These are phyloP conservation scores for Scleroderma bovista DNA, from an alignment of 768 basidiomycete genomes.

Conservation along the genomic window DNA sequence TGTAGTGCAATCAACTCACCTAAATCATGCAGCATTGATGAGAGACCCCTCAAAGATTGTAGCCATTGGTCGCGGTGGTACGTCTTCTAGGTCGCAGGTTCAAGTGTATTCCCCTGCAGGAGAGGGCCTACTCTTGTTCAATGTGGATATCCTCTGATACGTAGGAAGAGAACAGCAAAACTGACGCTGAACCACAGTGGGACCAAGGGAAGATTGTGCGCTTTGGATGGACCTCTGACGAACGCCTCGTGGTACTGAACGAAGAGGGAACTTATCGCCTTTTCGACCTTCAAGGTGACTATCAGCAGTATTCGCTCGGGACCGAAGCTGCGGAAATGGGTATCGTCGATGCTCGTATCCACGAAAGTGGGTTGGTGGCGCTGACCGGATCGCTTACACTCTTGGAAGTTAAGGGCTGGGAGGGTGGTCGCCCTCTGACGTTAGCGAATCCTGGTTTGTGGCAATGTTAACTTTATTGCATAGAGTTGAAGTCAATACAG, in stretches of 20 bases:
- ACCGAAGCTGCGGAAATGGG: slow-evolving; percentile 77
- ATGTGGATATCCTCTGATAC: slow-evolving; percentile 47
- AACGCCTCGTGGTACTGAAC: slow-evolving; percentile 77
- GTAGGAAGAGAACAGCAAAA: not conserved
- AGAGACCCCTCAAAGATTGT: slow-evolving; percentile 79
- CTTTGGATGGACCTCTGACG: slow-evolving; percentile 82
- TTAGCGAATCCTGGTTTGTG: slow-evolving; percentile 70
- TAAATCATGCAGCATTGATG: slow-evolving; percentile 62
- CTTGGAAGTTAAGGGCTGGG: slow-evolving; percentile 88
- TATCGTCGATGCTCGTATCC: slow-evolving; percentile 78
- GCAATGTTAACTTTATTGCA: slow-evolving; percentile 5
- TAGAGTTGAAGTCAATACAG: slow-evolving; percentile 32
- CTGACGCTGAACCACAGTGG: slow-evolving; percentile 57
- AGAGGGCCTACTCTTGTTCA: slow-evolving; percentile 59
- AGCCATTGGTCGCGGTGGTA: slow-evolving; percentile 53
- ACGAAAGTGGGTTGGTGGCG: slow-evolving; percentile 84
- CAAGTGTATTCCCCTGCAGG: slow-evolving; percentile 86
- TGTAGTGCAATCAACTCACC: slow-evolving; percentile 1
- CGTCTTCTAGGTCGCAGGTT: slow-evolving; percentile 73
- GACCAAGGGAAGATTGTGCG: slow-evolving; percentile 78
- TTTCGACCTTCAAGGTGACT: slow-evolving; percentile 84
- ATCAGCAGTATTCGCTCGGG: slow-evolving; percentile 80
- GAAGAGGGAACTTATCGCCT: slow-evolving; percentile 90
- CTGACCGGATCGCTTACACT: slow-evolving; percentile 70
- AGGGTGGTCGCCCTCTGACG: slow-evolving; percentile 65